A percentile compares a stretch with the other conserved stretches of the same genome.
These are phyloP conservation scores for Cryptococcus sp. DNA, from an alignment of 1,284 basidiomycete genomes.

Conservation along the genomic window DNA sequence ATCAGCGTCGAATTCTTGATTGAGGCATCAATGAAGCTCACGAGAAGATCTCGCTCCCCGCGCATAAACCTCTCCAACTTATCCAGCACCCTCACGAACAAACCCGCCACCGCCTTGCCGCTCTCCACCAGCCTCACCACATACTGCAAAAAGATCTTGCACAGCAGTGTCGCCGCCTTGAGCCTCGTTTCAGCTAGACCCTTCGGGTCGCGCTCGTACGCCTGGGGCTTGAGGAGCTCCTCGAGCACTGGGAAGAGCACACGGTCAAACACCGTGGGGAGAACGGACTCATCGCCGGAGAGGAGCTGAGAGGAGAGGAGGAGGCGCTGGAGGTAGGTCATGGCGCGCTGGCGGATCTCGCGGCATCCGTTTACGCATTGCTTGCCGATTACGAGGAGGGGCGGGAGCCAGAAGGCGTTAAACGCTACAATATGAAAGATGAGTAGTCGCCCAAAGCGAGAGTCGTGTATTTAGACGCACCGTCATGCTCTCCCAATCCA, in stretches of 20 bases:
- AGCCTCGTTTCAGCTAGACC: slow-evolving; percentile 88
- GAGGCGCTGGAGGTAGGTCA: slow-evolving; percentile 80
- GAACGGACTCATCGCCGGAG: slow-evolving; percentile 57
- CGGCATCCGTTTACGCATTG: slow-evolving; percentile 83
- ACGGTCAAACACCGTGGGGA: slow-evolving; percentile 80
- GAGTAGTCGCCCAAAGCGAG: slow-evolving; percentile 5
- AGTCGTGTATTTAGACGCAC: slow-evolving; percentile 21
- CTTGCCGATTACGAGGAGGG: slow-evolving; percentile 71
- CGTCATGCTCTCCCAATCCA: slow-evolving; percentile 29
- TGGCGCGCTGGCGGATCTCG: slow-evolving; percentile 78
- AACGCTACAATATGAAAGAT: slow-evolving; percentile 58
- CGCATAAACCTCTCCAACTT: slow-evolving; percentile 86
- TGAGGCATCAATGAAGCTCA: slow-evolving; percentile 52
- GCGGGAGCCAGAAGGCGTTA: slow-evolving; percentile 73
- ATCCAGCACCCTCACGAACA: slow-evolving; percentile 92
- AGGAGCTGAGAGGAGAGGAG: slow-evolving; percentile 75
- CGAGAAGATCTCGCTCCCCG: slow-evolving; percentile 79
- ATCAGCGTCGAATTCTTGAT: background rate
- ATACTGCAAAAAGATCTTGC: slow-evolving; percentile 94
- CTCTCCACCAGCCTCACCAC: slow-evolving; percentile 68
- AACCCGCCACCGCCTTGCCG: slow-evolving; percentile 59
- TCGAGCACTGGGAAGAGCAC: slow-evolving; percentile 91
- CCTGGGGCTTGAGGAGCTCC: slow-evolving; percentile 81
- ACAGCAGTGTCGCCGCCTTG: slow-evolving; percentile 79
- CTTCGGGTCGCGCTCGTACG: slow-evolving; percentile 71